phyloP scores from a whole-genome alignment of 2,329 filamentous ascomycete species.

The Xylariaceae sp. region DNA sequence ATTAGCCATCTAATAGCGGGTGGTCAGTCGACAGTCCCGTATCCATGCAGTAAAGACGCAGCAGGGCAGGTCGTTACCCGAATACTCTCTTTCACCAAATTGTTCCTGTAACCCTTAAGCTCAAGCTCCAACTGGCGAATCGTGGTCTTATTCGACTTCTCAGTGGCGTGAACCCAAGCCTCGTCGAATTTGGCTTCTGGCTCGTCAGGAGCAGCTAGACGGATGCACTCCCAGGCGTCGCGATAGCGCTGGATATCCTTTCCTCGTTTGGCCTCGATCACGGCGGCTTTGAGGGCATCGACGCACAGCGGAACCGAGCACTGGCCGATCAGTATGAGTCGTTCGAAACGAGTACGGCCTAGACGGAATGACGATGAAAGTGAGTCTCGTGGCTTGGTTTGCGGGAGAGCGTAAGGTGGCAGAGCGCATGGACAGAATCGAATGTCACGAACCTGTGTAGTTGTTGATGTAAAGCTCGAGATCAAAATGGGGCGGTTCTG shows the following conservation, averaged over 20 bases:
- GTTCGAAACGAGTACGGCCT: conserved; percentile 78
- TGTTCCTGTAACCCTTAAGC: conserved; percentile 91
- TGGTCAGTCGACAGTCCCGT: background rate
- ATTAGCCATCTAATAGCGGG: conserved; percentile 69
- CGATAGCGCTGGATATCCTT: conserved; percentile 69
- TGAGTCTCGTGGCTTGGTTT: background rate
- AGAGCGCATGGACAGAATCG: background rate
- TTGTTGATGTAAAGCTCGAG: conserved; percentile 87
- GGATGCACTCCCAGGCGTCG: conserved; percentile 61
- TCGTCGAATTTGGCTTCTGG: conserved; percentile 62
- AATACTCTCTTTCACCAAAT: conserved; percentile 95
- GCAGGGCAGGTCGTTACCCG: conserved; percentile 49
- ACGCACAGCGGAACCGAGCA: conserved; percentile 68
- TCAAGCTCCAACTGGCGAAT: conserved; percentile 74
- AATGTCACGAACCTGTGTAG: conserved; percentile 63
- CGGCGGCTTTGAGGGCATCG: conserved; percentile 75
- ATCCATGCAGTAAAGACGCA: background rate
- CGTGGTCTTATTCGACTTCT: conserved; percentile 62
- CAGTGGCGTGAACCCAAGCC: conserved; percentile 67
- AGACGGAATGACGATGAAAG: conserved; percentile 6
- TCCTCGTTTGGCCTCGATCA: conserved; percentile 69
- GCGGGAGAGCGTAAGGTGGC: background rate
- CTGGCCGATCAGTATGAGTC: conserved; percentile 75
- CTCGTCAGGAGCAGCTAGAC: conserved; percentile 58
- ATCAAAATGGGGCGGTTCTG: conserved; percentile 81